Percentiles rank a stretch among this genome's conserved stretches.
These are phyloP conservation scores for Pecoramyces ruminantium DNA, from an alignment of 192 early-diverging fungal species.

Conservation along the genomic window DNA sequence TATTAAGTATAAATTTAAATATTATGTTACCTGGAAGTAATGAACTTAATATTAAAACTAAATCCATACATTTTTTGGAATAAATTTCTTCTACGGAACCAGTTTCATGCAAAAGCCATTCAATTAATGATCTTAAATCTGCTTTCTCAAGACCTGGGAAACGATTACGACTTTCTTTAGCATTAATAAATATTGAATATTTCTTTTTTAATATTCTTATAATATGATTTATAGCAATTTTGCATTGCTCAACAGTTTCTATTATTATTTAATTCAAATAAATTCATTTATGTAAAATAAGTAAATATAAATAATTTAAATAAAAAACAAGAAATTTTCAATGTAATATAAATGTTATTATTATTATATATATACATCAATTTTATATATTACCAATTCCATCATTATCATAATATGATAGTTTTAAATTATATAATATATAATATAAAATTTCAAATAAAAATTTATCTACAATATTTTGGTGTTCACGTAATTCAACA, in stretches of 20 bases:
- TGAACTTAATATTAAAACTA: constrained; percentile 37
- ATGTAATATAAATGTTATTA: too few relatives aligned
- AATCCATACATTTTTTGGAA: constrained; percentile 36
- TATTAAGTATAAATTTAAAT: too few relatives aligned
- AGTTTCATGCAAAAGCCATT: constrained; percentile 41
- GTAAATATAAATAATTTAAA: too few relatives aligned
- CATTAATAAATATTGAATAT: constrained; percentile 22
- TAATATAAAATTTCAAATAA: constrained; percentile 50
- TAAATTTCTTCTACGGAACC: constrained; percentile 30
- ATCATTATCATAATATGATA: constrained; percentile 40
- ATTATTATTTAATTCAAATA: not conserved
- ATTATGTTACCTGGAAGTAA: constrained; percentile 27
- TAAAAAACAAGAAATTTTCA: too few relatives aligned
- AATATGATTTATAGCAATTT: constrained; percentile 30
- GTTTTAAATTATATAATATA: constrained; percentile 36
- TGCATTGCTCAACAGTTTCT: constrained; percentile 33
- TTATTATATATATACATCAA: too few relatives aligned
- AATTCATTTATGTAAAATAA: too few relatives aligned
- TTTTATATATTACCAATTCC: constrained; percentile 25
- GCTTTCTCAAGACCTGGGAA: constrained; percentile 21
- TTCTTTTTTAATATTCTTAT: constrained; percentile 41
- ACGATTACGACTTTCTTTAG: constrained; percentile 14
- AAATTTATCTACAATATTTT: constrained; percentile 40
- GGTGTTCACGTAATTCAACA: constrained; percentile 45
- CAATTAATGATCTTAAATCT: constrained; percentile 24